Evolutionary conservation across 2,329 filamentous ascomycete species (phyloP).

Genomic region (Dendrostoma leiphaemia): DNA sequence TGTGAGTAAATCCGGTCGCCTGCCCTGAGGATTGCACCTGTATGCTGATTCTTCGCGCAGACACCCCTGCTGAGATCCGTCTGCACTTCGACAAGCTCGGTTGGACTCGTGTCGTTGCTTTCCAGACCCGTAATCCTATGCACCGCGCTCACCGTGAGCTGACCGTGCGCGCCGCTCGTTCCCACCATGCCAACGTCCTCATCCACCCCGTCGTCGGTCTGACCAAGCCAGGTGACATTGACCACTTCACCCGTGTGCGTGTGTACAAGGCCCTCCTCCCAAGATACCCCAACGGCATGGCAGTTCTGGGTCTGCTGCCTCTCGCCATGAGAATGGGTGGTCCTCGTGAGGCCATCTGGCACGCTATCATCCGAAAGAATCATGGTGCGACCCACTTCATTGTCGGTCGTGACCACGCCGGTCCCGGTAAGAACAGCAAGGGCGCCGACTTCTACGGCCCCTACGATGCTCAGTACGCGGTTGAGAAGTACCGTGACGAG

Average conservation of each 20-base stretch:
- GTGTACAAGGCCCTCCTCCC: slow-evolving; percentile 97
- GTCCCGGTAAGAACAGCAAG: slow-evolving; percentile 96
- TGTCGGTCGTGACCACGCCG: slow-evolving; percentile 96
- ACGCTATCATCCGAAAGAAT: slow-evolving; percentile 99
- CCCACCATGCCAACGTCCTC: slow-evolving; percentile 95
- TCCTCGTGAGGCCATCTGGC: slow-evolving; percentile 97
- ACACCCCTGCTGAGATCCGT: slow-evolving; percentile 91
- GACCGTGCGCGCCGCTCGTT: slow-evolving; percentile 93
- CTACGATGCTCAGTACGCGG: slow-evolving; percentile 93
- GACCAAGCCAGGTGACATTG: slow-evolving; percentile 98
- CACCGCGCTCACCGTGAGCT: slow-evolving; percentile 97
- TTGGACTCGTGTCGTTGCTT: slow-evolving; percentile 95
- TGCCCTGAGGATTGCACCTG: neutral
- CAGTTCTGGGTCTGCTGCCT: slow-evolving; percentile 88
- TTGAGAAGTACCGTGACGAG: slow-evolving; percentile 95
- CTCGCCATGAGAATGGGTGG: slow-evolving; percentile 99
- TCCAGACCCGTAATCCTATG: slow-evolving; percentile 99
- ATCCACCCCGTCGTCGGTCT: slow-evolving; percentile 98
- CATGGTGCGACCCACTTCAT: slow-evolving; percentile 99
- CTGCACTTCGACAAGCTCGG: slow-evolving; percentile 99
- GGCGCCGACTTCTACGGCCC: slow-evolving; percentile 97
- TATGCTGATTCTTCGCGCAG: slow-evolving; percentile 36
- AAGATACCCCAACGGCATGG: slow-evolving; percentile 98
- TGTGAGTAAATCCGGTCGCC: slow-evolving; percentile 55
- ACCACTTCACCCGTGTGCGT: slow-evolving; percentile 98